phyloP scores from a whole-genome alignment of 2,329 filamentous ascomycete species.

The Neonectria coccinea region DNA sequence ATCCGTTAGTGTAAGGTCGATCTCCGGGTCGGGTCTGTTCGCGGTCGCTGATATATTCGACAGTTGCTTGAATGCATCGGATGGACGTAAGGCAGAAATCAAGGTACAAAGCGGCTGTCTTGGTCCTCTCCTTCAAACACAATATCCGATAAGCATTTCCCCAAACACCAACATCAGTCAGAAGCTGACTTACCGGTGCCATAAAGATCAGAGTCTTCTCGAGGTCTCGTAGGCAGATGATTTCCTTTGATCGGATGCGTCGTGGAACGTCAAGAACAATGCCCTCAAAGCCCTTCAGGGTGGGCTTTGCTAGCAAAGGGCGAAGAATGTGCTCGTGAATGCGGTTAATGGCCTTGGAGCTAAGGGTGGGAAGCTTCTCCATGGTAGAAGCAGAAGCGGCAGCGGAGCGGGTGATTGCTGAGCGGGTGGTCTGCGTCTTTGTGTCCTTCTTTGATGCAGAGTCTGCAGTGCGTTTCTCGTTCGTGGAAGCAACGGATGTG shows the following conservation, averaged over 20 bases:
- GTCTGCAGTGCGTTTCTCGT: constrained; percentile 60
- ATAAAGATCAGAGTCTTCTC: constrained; percentile 94
- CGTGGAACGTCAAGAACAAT: constrained; percentile 82
- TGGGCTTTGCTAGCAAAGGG: constrained; percentile 79
- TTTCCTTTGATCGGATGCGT: constrained; percentile 85
- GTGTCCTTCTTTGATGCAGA: constrained; percentile 55
- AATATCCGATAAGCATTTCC: constrained; percentile 77
- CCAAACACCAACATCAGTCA: constrained; percentile 67
- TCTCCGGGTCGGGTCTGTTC: constrained; percentile 88
- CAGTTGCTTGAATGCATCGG: constrained; percentile 88
- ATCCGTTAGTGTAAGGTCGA: constrained; percentile 92
- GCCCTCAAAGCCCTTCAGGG: constrained; percentile 82
- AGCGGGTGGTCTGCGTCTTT: constrained; percentile 59
- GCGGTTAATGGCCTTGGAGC: constrained; percentile 76
- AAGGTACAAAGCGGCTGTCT: constrained; percentile 78
- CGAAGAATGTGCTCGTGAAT: constrained; percentile 84
- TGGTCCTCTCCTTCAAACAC: constrained; percentile 81
- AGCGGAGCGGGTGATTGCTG: constrained; percentile 68
- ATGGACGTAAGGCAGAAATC: constrained; percentile 92
- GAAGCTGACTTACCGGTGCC: constrained; percentile 86
- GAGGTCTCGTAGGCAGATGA: constrained; percentile 90
- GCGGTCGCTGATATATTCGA: constrained; percentile 85
- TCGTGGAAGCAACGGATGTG: constrained; percentile 77
- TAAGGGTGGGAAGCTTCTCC: constrained; percentile 70
- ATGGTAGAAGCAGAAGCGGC: constrained; percentile 60